Percentiles rank a stretch among this genome's conserved stretches.
These are phyloP conservation scores for Hypomyces perniciosus DNA, from an alignment of 2,329 filamentous ascomycete species.

Conservation along the genomic window DNA sequence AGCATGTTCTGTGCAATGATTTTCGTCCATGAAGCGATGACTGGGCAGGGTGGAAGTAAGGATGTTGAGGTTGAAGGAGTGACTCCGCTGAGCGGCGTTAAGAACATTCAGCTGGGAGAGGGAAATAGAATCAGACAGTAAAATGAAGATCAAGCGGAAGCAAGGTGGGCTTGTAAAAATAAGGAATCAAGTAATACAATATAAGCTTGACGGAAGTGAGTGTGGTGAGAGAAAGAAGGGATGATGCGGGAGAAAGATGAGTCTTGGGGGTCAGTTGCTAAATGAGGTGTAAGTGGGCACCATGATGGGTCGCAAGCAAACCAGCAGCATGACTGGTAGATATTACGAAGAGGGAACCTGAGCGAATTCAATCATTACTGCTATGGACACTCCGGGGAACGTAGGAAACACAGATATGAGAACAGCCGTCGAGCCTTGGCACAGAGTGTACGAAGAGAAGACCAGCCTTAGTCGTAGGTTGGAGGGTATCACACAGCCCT, in stretches of 20 bases:
- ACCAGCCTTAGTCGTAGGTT: not conserved
- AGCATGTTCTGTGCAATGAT: conserved; percentile 17
- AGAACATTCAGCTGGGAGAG: too few relatives aligned
- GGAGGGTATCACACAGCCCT: conserved; percentile 23
- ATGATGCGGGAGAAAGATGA: not conserved
- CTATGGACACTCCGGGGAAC: not conserved
- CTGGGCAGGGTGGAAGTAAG: too few relatives aligned
- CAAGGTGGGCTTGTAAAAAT: too few relatives aligned
- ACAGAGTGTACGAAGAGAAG: not conserved
- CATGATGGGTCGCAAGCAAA: not conserved
- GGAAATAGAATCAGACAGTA: too few relatives aligned
- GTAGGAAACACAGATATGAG: conserved; percentile 3
- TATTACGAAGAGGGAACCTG: not conserved
- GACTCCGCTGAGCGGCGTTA: too few relatives aligned
- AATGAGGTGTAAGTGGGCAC: too few relatives aligned
- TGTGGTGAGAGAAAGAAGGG: too few relatives aligned
- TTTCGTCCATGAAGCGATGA: not conserved
- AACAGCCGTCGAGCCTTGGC: not conserved
- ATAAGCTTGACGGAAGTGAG: too few relatives aligned
- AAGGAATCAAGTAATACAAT: too few relatives aligned
- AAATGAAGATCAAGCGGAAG: too few relatives aligned
- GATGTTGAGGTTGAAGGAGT: too few relatives aligned
- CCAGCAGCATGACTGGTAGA: not conserved
- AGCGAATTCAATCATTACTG: not conserved
- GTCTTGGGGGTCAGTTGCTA: too few relatives aligned